Evolutionary conservation across 495 filamentous ascomycete genomes (phyloP), one percentile per base, ranked within the genome.

Genomic region (Penicillium parvum): DNA sequence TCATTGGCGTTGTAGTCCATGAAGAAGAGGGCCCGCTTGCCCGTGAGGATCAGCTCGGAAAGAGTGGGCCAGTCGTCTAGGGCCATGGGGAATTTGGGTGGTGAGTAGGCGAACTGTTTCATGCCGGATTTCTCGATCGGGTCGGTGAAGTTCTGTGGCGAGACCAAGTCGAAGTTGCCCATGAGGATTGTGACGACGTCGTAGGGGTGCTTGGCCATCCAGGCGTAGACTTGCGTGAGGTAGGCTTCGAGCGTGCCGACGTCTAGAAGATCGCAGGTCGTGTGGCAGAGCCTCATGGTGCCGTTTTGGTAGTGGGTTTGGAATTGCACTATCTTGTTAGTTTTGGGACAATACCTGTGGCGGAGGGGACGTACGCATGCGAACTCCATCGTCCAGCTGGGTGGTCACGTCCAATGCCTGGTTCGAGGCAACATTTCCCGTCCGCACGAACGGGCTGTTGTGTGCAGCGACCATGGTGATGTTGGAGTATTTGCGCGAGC

Each of bases 151-250:
- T 79, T 76, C 11, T 58, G 65, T 11, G 86, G 78, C 12, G 66
- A 55, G 12, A 80, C 72, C 38, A 69, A 83, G 66, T 92, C 88
- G 46, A 75, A 81, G 63, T 97, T 97, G 11, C 84, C 88, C 33
- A 97, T 76, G 6, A 97, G 68, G 38, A 96, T 78, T 4, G 90
- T 95, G n/a, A 97, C 79, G 4, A 96, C 84, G 49, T 97, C 90
- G 61, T 88, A 92, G 0, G 88, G 89, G 52, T 97, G 81, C 1
- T 60, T 56, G 5, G 68, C 66, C 12, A 97, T 78, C 91, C 91
- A 97, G 32, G 64, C 52, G 37, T 71, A 72, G 16, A 97, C 84
- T 7, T 65, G 69, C 1, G 64, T 68, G 25, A 97, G 79, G 66
- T 89, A 92, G 21, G 75, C 71, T 40, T 86, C 78, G 16, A 92